phyloP scores from a whole-genome alignment of 2,329 filamentous ascomycete genomes.

The Hirsutella rhossiliensis region DNA sequence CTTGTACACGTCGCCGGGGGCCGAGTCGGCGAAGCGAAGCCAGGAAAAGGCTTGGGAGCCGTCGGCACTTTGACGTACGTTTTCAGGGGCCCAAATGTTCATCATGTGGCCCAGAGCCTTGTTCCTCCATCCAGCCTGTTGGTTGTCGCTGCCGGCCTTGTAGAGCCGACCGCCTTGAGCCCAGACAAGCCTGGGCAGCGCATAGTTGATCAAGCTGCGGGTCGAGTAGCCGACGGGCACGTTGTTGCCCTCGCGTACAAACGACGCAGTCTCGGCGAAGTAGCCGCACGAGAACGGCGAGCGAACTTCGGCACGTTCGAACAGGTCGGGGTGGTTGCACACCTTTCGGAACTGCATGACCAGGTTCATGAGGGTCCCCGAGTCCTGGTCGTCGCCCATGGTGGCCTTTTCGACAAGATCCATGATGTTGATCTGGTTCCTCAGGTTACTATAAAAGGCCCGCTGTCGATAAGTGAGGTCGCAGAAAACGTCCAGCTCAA shows the following conservation, averaged over 20 bases:
- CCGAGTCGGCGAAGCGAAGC: conserved; percentile 74
- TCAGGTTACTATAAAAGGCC: conserved; percentile 81
- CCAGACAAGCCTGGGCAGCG: conserved; percentile 71
- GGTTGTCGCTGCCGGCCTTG: conserved; percentile 61
- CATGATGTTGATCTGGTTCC: conserved; percentile 97
- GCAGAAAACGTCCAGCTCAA: conserved; percentile 92
- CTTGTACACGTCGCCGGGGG: conserved; percentile 58
- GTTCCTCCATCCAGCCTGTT: conserved; percentile 64
- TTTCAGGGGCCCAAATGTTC: conserved; percentile 80
- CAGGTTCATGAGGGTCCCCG: conserved; percentile 93
- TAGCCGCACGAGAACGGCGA: conserved; percentile 75
- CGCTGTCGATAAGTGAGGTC: conserved; percentile 93
- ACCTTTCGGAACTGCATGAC: conserved; percentile 99
- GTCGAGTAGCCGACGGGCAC: conserved; percentile 80
- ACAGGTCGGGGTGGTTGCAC: conserved; percentile 95
- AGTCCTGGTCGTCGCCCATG: conserved; percentile 86
- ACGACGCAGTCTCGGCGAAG: conserved; percentile 92
- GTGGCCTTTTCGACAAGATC: conserved; percentile 96
- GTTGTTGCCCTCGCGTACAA: conserved; percentile 75
- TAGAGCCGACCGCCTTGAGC: conserved; percentile 66
- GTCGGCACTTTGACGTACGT: conserved; percentile 53
- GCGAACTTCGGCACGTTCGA: conserved; percentile 84
- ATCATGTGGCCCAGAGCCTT: conserved; percentile 70
- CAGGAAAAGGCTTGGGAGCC: conserved; percentile 68
- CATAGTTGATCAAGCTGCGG: conserved; percentile 74